Conservation (phyloP, 257 asterid species). For the Plectranthus barbatus region DNA sequence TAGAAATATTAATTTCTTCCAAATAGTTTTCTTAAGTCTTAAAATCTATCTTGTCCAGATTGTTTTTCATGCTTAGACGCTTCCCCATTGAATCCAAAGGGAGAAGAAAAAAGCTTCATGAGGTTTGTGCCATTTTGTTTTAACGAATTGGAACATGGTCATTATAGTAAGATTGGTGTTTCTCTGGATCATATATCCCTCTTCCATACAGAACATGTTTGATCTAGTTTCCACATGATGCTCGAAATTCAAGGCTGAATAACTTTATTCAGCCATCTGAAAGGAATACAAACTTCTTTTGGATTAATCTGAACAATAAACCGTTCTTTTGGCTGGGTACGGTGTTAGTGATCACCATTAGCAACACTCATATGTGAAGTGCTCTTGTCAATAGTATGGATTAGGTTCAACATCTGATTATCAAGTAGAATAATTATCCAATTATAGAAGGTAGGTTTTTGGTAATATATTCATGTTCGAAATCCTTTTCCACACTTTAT, state of each 20-base stretch:
- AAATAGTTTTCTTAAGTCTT: constrained; percentile 9
- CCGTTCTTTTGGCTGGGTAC: background rate
- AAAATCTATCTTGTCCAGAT: constrained; percentile 31
- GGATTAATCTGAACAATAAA: background rate
- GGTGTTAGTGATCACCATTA: background rate
- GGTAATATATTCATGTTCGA: background rate
- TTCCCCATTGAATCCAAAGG: constrained; percentile 93
- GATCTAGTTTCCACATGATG: background rate
- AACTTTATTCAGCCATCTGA: background rate
- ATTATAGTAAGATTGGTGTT: background rate
- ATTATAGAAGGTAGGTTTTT: background rate
- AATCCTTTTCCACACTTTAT: background rate
- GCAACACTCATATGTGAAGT: background rate
- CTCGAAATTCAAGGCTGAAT: background rate
- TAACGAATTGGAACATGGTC: background rate
- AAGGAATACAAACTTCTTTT: background rate
- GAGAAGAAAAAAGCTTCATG: constrained; percentile 87
- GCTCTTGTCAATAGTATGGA: background rate
- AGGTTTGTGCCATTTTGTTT: constrained; percentile 40
- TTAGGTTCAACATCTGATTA: background rate
- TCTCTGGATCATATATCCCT: background rate
- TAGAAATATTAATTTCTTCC: constrained; percentile 3
- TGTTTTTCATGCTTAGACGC: constrained; percentile 83
- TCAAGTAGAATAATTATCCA: background rate
- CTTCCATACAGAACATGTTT: background rate